phyloP scores from a whole-genome alignment of 148 eudicot genomes.

The Nepenthes mirabilis region DNA sequence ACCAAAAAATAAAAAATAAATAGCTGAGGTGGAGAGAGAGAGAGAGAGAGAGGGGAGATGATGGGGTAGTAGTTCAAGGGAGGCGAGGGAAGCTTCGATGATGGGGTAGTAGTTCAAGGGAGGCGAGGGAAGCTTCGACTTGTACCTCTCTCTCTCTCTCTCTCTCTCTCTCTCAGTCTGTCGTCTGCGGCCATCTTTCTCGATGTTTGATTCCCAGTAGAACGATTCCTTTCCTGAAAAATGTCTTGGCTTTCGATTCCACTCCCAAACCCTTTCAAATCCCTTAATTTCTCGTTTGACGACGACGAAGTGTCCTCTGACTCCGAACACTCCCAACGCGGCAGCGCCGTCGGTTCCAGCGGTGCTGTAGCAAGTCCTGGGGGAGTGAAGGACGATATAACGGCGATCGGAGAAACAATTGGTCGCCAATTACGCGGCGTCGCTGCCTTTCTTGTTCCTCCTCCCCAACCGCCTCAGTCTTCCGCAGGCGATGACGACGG shows the following conservation, averaged over 20 bases:
- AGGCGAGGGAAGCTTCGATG: too few relatives aligned
- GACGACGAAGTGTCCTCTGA: conserved; percentile 9
- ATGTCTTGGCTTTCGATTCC: conserved; percentile 35
- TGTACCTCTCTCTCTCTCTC: too few relatives aligned
- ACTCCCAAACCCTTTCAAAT: conserved; percentile 48
- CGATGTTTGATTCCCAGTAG: neutral
- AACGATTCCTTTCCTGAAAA: neutral
- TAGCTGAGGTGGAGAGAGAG: too few relatives aligned
- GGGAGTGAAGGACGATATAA: conserved; percentile 30
- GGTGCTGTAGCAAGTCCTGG: neutral
- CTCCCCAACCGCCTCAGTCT: conserved; percentile 13
- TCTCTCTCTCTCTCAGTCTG: too few relatives aligned
- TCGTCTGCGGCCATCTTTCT: neutral
- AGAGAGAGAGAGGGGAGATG: too few relatives aligned
- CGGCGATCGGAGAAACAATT: conserved; percentile 38
- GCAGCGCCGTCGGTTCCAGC: conserved; percentile 1
- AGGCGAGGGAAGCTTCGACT: too few relatives aligned
- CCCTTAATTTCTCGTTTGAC: conserved; percentile 12
- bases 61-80: too few relatives aligned
- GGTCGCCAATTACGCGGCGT: conserved; percentile 50
- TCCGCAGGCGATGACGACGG: conserved; percentile 2
- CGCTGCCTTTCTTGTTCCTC: conserved; percentile 67
- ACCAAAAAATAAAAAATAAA: too few relatives aligned
- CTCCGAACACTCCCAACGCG: neutral
- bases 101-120: too few relatives aligned